Conservation (phyloP, 73 alveolate species). For the Loxodes magnus region DNA sequence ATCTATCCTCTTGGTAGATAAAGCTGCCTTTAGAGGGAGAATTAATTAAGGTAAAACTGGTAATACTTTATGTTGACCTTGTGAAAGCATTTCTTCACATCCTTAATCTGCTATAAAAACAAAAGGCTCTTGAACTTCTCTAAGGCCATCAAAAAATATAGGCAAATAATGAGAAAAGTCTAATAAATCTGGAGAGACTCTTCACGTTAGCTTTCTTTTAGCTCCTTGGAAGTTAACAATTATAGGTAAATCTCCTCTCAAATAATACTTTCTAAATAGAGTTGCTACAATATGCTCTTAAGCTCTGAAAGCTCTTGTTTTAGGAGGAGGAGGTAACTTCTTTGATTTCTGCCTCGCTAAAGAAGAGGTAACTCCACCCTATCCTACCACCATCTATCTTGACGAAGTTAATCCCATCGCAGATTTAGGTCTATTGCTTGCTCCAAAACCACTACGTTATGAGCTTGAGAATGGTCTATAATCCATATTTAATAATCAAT, state of each 20-base stretch:
- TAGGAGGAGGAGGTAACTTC: too few species aligned
- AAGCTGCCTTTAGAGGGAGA: slow-evolving; percentile 86
- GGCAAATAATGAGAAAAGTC: slow-evolving; percentile 92
- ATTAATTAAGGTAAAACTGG: slow-evolving; percentile 93
- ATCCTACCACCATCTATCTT: too few species aligned
- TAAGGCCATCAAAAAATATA: slow-evolving; percentile 92
- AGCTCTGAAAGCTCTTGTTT: too few species aligned
- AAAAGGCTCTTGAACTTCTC: slow-evolving; percentile 96
- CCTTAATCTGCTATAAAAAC: slow-evolving; percentile 92
- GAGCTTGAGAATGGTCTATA: too few species aligned
- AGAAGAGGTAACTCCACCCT: too few species aligned
- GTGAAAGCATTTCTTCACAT: slow-evolving; percentile 70
- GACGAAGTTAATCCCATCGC: too few species aligned
- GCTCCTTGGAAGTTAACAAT: slow-evolving; percentile 69
- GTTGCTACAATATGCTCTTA: slow-evolving; percentile 25
- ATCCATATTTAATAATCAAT: too few species aligned
- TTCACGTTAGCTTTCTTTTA: slow-evolving; percentile 46
- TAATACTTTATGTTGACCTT: slow-evolving; percentile 80
- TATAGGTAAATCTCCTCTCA: slow-evolving; percentile 75
- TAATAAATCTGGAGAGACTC: slow-evolving; percentile 77
- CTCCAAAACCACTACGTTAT: too few species aligned
- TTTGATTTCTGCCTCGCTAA: too few species aligned
- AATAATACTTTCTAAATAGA: slow-evolving; percentile 59
- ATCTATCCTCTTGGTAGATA: slow-evolving; percentile 87
- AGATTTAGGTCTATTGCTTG: too few species aligned